phyloP scores from a whole-genome alignment of 352 stramenopile genomes.

The Globisporangium echinulatum region DNA sequence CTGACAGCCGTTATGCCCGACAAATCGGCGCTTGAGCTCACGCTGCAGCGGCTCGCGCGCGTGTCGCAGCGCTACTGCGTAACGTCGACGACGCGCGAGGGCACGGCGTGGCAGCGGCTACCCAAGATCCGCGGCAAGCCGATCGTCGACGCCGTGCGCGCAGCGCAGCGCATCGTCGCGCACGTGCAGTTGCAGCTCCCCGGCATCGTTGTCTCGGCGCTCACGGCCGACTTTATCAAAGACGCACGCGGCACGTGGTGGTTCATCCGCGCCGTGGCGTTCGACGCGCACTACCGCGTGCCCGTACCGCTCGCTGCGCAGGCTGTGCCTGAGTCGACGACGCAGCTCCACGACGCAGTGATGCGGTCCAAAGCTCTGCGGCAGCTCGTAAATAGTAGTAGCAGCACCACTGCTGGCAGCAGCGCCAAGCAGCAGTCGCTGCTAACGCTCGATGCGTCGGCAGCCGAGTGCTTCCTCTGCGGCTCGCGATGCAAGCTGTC shows the following conservation, averaged over 20 bases:
- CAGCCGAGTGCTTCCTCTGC: conserved; percentile 52
- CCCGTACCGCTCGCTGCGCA: conserved; percentile 19
- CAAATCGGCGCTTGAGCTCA: conserved; percentile 2
- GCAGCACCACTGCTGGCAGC: not conserved
- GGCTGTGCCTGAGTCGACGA: conserved; percentile 35
- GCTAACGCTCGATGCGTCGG: conserved; percentile 3
- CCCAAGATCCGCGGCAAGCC: conserved; percentile 50
- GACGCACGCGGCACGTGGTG: conserved; percentile 54
- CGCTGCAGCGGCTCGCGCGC: conserved; percentile 18
- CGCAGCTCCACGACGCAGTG: conserved; percentile 28
- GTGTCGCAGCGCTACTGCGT: conserved; percentile 36
- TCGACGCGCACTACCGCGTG: conserved; percentile 34
- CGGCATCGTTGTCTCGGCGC: conserved; percentile 39
- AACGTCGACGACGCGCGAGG: conserved; percentile 25
- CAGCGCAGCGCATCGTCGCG: conserved; percentile 49
- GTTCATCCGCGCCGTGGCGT: conserved; percentile 58
- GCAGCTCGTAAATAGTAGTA: conserved; percentile 8
- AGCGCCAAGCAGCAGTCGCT: not conserved
- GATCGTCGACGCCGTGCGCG: conserved; percentile 41
- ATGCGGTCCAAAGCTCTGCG: conserved; percentile 39
- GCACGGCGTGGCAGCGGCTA: conserved; percentile 22
- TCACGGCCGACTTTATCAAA: conserved; percentile 71
- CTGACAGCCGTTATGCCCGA: not conserved
- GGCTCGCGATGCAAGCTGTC: conserved; percentile 45
- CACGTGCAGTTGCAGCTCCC: conserved; percentile 60